phyloP scores from a whole-genome alignment of 495 filamentous ascomycete species.

The Sordaria brevicollis region DNA sequence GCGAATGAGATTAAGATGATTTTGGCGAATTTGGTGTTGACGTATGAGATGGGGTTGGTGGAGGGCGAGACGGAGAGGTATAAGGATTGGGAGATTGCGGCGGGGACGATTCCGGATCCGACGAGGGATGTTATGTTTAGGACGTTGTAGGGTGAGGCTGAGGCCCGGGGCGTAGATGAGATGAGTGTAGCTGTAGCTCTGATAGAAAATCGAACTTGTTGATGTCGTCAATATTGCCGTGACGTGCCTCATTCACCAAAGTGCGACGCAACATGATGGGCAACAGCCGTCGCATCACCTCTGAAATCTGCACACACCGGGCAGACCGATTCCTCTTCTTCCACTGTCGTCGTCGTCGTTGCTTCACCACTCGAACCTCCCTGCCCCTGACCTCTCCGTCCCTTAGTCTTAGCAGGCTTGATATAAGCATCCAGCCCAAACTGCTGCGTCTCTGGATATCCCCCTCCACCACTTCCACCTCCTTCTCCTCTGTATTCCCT shows the following conservation, averaged over 20 bases:
- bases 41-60: constrained; percentile 41
- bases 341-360: background rate
- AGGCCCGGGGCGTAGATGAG: no score
- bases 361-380: constrained; percentile 3
- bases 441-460: constrained; percentile 8
- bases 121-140: constrained; percentile 20
- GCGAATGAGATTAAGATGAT: constrained; percentile 45
- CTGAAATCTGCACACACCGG: constrained; percentile 50
- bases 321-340: constrained; percentile 30
- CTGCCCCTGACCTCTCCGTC: constrained; percentile 9
- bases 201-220: background rate
- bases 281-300: constrained; percentile 48
- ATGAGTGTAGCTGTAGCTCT: background rate
- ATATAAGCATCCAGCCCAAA: constrained; percentile 36
- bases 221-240: background rate
- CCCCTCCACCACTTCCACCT: no score
- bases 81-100: constrained; percentile 8
- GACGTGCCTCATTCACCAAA: constrained; percentile 23
- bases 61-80: constrained; percentile 13
- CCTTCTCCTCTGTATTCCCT: no score
- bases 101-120: constrained; percentile 12
- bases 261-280: constrained; percentile 48
- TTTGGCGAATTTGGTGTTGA: constrained; percentile 41
- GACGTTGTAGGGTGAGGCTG: constrained; percentile 5
- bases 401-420: constrained; percentile 23